Base-by-base conservation (phyloP, 2,329 filamentous ascomycete genomes). In the Diaporthe longicolla region DNA sequence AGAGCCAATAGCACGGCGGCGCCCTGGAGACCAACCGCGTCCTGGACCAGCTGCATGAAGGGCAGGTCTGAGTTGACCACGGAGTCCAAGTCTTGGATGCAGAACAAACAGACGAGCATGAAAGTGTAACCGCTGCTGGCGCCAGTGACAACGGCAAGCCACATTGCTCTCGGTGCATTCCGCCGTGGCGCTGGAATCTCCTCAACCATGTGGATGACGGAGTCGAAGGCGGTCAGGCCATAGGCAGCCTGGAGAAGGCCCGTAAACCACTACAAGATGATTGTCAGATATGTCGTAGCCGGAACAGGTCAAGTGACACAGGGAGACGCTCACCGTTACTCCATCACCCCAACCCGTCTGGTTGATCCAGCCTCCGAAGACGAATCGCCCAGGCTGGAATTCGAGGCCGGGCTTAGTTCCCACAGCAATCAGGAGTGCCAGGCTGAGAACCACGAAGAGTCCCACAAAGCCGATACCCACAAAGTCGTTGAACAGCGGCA, bases 191-290 rank as follows among this genome's bases (percentile, higher is more conserved):
- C 80, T 1, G 88, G 88, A 1, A 90, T 88, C 77, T 90, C 88
- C 76, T 90, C 89, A 2, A 89, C 86, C 83, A 90, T 86, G 78
- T 91, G 89, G 50, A 90, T 89, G 45, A 89, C 88, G 0, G 88
- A 87, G 77, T 91, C 89, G 75, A 90, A 90, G 1, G 88, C 89
- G 0, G 87, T 89, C 21, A 89, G 80, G 2, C 87, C 89, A 71
- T 90, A 90, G 0, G 89, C 89, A 1, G 87, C 86, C 76, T 90
- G 89, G 0, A 90, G 83, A 1, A 91, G 84, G 5, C 89, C 89
- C 0, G 87, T 85, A 76, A 91, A 90, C 87, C 88, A 90, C n/a
- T 68, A 15, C 17, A 40, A 17, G 37, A 29, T 4, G 4, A 3
- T 21, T 21, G 48, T 68, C 63, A 68, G 63, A 11, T 8, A 35